Evolutionary conservation across 345 rosid species (phyloP), one percentile per base, ranked within the genome.

Genomic region (Zanthoxylum bungeanum): DNA sequence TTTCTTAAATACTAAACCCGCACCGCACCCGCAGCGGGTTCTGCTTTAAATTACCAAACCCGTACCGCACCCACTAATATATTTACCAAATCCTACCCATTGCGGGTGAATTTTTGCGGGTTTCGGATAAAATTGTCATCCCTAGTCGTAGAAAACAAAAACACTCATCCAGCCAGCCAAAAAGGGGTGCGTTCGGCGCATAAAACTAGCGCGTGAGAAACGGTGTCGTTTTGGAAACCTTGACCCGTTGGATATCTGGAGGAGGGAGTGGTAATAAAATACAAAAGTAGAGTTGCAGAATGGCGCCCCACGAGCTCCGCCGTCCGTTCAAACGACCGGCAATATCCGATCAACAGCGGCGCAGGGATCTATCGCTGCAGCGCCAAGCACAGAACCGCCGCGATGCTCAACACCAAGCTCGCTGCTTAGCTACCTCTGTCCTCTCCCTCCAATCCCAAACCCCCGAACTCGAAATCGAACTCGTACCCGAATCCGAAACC

Each of bases 311-410:
- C 73, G 98, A 92, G 66, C 42, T 77, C 60, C 97, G 93, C 71
- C 98, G 98, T 65, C 96, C 98, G 66, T 90, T 89, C 81, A 95
- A 95, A 73, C 83, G 88, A 69, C 85, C 89, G 19, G 84, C 86
- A 47, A 83, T 95, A 78, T 92, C 97, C 80, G 99, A 92, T 73
- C 99, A 95, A 53, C 93, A 92, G 83, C 77, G 84, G 77, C 96
- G 97, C 10, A 76, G 99, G 33, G 93, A 90, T 6, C 84, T 91
- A 28, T 91, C 98, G 5, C 81, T 94, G 42, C 89, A 80, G 75
- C 87, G 98, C 0, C 97, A 94, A 73, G 78, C 80, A 19, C 98
- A 94, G 77, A 68, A 79, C 52, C 98, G 97, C 40, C 90, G 79
- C 33, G 91, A 94, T 49, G 98, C 91, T 60, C 97, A 92, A 78